These are phyloP conservation scores for Durio zibethinus DNA, from an alignment of 345 rosid genomes.

Conservation along the genomic window DNA sequence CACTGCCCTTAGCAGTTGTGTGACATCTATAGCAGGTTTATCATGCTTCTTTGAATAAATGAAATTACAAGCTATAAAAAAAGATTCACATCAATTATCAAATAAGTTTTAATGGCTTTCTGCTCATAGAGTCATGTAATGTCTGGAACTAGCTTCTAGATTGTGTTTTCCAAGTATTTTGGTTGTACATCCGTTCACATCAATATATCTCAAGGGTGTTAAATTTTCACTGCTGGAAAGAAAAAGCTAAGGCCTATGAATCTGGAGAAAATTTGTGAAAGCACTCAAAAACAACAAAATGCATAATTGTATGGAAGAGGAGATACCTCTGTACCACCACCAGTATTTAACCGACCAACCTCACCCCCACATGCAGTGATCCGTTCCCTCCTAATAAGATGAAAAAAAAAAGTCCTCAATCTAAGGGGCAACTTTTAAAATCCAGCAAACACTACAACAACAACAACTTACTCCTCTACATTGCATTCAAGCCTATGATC, in stretches of 20 bases:
- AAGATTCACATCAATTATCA: constrained; percentile 7
- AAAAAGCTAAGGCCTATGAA: neutral
- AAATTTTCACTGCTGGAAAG: neutral
- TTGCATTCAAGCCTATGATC: constrained; percentile 97
- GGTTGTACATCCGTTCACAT: neutral
- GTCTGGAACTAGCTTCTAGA: constrained; percentile 2
- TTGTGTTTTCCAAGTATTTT: constrained; percentile 5
- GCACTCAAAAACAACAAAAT: constrained; percentile 7
- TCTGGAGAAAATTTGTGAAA: neutral
- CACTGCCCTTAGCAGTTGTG: no score
- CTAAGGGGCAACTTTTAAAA: constrained; percentile 7
- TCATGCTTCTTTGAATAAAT: no score
- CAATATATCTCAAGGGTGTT: neutral
- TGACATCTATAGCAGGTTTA: no score
- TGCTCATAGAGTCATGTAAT: neutral
- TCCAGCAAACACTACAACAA: constrained; percentile 4
- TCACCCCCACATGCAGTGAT: constrained; percentile 98
- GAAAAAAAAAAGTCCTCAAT: constrained; percentile 4
- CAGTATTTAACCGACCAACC: constrained; percentile 95
- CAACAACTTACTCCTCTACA: constrained; percentile 75
- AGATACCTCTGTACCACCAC: constrained; percentile 96
- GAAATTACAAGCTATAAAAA: no score
- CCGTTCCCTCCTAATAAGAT: constrained; percentile 68
- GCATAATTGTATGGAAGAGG: constrained; percentile 15
- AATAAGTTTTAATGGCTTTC: neutral